phyloP scores from a whole-genome alignment of 1,284 basidiomycete species.

The Rhodotorula sp. region DNA sequence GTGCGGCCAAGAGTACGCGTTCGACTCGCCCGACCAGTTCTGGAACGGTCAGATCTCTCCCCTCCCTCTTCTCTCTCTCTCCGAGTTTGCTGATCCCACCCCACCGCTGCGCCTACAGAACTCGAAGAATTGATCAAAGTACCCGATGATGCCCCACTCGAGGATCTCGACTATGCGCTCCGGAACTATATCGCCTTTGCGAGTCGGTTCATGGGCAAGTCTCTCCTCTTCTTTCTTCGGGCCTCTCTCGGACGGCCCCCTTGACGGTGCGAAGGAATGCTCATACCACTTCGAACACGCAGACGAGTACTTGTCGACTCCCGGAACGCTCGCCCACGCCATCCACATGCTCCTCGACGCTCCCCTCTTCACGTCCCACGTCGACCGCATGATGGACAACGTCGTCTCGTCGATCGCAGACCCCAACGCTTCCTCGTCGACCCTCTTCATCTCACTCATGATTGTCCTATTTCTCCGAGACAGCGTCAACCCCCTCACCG shows the following conservation, averaged over 20 bases:
- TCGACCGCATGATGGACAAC: constrained; percentile 80
- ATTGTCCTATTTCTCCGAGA: constrained; percentile 44
- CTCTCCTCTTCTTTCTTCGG: not conserved
- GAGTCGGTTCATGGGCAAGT: constrained; percentile 59
- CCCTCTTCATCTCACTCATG: constrained; percentile 35
- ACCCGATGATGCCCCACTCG: constrained; percentile 65
- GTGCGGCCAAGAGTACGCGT: constrained; percentile 32
- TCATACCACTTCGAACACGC: not conserved
- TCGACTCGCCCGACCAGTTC: constrained; percentile 39
- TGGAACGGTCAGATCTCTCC: constrained; percentile 36
- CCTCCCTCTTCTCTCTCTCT: not conserved
- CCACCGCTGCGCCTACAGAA: constrained; percentile 56
- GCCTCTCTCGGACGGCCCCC: not conserved
- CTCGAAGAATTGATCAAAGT: constrained; percentile 76
- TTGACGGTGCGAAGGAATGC: not conserved
- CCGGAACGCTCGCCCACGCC: constrained; percentile 76
- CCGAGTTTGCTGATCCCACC: not conserved
- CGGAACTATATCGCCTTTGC: constrained; percentile 73
- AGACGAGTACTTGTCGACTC: constrained; percentile 66
- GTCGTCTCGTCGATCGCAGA: constrained; percentile 64
- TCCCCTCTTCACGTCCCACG: constrained; percentile 82
- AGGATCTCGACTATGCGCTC: constrained; percentile 72
- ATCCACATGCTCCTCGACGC: constrained; percentile 71
- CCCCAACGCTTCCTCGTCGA: constrained; percentile 56
- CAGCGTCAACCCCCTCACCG: constrained; percentile 62